Conservation (phyloP, 2,329 filamentous ascomycete species). For the Sphaerulina vaccinii region DNA sequence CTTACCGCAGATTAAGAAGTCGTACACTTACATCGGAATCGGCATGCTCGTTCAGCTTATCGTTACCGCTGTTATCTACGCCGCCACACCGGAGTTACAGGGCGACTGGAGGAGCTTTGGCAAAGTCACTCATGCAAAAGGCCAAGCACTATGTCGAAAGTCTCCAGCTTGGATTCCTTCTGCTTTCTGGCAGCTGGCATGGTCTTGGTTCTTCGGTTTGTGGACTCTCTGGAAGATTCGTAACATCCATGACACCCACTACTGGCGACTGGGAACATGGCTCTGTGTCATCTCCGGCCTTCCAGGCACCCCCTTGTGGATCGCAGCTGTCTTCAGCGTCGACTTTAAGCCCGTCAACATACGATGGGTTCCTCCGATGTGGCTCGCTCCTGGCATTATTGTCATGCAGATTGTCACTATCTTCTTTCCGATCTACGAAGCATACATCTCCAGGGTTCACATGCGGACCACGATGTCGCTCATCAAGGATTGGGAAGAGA, state of each 20-base stretch:
- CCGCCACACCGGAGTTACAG: slow-evolving; percentile 24
- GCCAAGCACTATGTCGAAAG: slow-evolving; percentile 28
- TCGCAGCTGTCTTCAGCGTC: slow-evolving; percentile 56
- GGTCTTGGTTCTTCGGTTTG: slow-evolving; percentile 63
- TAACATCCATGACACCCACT: slow-evolving; percentile 62
- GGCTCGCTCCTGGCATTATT: slow-evolving; percentile 62
- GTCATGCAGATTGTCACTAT: slow-evolving; percentile 64
- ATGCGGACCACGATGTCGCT: slow-evolving; percentile 37
- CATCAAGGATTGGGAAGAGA: slow-evolving; percentile 27
- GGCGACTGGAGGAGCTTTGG: slow-evolving; percentile 30
- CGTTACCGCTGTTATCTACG: slow-evolving; percentile 25
- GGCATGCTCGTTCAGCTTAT: slow-evolving; percentile 52
- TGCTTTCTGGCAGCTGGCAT: slow-evolving; percentile 63
- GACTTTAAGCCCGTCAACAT: slow-evolving; percentile 49
- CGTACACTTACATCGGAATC: slow-evolving; percentile 52
- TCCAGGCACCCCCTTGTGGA: slow-evolving; percentile 66
- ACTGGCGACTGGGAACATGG: slow-evolving; percentile 65
- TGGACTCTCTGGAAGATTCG: slow-evolving; percentile 62
- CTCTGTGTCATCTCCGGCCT: slow-evolving; percentile 52
- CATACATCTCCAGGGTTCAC: slow-evolving; percentile 42
- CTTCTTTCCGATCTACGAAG: slow-evolving; percentile 62
- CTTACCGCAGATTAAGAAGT: slow-evolving; percentile 45
- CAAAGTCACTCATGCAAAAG: slow-evolving; percentile 24
- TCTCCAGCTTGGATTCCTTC: slow-evolving; percentile 63
- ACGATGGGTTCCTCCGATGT: slow-evolving; percentile 61